Evolutionary conservation across 2,329 filamentous ascomycete species (phyloP).

Genomic region (Alternaria angustiovoidea): DNA sequence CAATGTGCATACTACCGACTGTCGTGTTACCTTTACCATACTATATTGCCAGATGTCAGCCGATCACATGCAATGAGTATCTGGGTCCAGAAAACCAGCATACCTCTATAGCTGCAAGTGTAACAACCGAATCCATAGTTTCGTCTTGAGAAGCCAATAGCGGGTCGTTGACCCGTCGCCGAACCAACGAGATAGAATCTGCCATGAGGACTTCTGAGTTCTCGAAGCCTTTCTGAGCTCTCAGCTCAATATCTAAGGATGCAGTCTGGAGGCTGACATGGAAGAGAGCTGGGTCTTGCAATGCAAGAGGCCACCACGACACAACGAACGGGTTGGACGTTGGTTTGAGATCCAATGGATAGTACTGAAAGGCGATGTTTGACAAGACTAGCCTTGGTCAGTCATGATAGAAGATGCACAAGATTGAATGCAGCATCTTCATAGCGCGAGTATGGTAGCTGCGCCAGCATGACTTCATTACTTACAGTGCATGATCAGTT

Average conservation of each 20-base stretch:
- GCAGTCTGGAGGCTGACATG: slow-evolving; percentile 68
- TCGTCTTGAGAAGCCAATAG: slow-evolving; percentile 61
- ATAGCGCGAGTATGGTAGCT: background rate
- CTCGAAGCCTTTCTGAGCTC: slow-evolving; percentile 62
- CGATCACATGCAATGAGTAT: background rate
- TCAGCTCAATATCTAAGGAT: slow-evolving; percentile 63
- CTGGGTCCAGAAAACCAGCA: slow-evolving; percentile 11
- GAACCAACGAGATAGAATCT: slow-evolving; percentile 63
- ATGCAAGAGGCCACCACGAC: slow-evolving; percentile 67
- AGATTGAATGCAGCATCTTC: background rate
- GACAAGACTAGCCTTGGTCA: slow-evolving; percentile 56
- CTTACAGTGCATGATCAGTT: slow-evolving; percentile 65
- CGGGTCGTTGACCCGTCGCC: slow-evolving; percentile 59
- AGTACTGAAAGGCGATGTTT: slow-evolving; percentile 68
- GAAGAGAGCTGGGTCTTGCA: slow-evolving; percentile 65
- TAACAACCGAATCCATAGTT: slow-evolving; percentile 66
- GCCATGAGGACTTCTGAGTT: slow-evolving; percentile 65
- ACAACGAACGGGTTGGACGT: slow-evolving; percentile 65
- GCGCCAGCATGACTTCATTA: slow-evolving; percentile 13
- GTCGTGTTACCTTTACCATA: slow-evolving; percentile 62
- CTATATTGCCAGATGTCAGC: slow-evolving; percentile 38
- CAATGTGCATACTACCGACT: slow-evolving; percentile 58
- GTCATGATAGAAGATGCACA: background rate
- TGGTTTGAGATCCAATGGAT: slow-evolving; percentile 63
- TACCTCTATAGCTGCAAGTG: slow-evolving; percentile 66